Evolutionary conservation across 768 basidiomycete species (phyloP).

Genomic region (Cyathus striatus): DNA sequence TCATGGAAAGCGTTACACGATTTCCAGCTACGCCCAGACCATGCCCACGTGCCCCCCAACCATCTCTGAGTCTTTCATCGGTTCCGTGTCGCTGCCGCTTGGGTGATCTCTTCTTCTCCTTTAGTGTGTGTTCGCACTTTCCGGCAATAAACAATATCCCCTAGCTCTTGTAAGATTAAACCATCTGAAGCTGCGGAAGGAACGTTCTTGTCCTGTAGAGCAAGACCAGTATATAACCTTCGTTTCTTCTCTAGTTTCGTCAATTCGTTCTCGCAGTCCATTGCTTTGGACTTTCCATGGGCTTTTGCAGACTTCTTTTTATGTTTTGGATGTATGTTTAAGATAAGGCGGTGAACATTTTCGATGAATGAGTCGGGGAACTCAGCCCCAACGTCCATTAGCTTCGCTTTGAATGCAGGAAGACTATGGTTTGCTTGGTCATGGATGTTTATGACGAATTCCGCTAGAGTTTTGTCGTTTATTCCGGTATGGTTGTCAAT

Average conservation of each 20-base stretch:
- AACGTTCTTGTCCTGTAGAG: slow-evolving; percentile 72
- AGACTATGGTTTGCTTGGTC: slow-evolving; percentile 72
- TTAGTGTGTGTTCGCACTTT: slow-evolving; percentile 42
- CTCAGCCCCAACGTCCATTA: slow-evolving; percentile 71
- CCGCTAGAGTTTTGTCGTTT: slow-evolving; percentile 90
- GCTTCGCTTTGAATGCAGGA: slow-evolving; percentile 74
- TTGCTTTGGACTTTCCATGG: slow-evolving; percentile 30
- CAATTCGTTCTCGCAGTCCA: slow-evolving; percentile 25
- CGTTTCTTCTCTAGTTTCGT: slow-evolving; percentile 73
- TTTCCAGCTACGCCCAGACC: slow-evolving; percentile 78
- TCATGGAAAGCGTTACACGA: slow-evolving; percentile 89
- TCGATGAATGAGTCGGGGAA: slow-evolving; percentile 90
- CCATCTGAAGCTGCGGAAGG: slow-evolving; percentile 63
- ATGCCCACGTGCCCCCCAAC: slow-evolving; percentile 31
- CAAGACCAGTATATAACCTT: slow-evolving; percentile 87
- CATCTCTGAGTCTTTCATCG: slow-evolving; percentile 34
- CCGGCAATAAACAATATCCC: slow-evolving; percentile 81
- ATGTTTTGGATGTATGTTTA: slow-evolving; percentile 93
- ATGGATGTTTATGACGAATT: slow-evolving; percentile 91
- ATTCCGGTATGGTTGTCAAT: slow-evolving; percentile 82
- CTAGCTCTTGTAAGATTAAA: slow-evolving; percentile 81
- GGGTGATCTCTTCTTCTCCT: slow-evolving; percentile 35
- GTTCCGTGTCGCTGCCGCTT: slow-evolving; percentile 59
- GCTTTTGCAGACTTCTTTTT: slow-evolving; percentile 54
- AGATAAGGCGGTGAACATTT: slow-evolving; percentile 90